phyloP scores from a whole-genome alignment of 2,329 filamentous ascomycete genomes.

The Phialophora chinensis region DNA sequence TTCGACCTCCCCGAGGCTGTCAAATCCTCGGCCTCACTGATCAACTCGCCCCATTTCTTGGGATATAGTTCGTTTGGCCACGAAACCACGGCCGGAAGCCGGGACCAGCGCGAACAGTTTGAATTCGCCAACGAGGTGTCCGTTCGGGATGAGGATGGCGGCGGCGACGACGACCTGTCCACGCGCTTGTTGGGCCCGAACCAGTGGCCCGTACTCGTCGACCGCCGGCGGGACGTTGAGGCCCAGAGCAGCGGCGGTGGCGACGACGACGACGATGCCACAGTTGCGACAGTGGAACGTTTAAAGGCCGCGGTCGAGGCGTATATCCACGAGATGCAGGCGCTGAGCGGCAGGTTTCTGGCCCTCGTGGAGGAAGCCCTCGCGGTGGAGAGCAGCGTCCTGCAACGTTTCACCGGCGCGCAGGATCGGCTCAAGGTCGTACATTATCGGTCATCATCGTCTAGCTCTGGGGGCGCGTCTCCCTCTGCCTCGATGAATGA shows the following conservation, averaged over 20 bases:
- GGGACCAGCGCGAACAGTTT: constrained; percentile 64
- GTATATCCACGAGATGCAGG: constrained; percentile 60
- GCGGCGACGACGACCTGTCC: constrained; percentile 46
- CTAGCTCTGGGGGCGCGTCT: constrained; percentile 8
- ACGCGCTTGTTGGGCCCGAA: constrained; percentile 57
- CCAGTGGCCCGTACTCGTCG: constrained; percentile 49
- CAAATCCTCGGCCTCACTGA: constrained; percentile 40
- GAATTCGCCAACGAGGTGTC: constrained; percentile 61
- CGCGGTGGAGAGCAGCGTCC: constrained; percentile 54
- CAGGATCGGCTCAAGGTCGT: constrained; percentile 61
- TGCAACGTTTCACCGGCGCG: constrained; percentile 60
- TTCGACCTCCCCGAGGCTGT: constrained; percentile 36
- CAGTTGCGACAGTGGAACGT: constrained; percentile 28
- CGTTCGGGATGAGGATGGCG: constrained; percentile 23
- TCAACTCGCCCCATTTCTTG: constrained; percentile 65
- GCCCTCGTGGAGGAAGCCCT: constrained; percentile 64
- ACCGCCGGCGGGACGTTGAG: too few relatives aligned
- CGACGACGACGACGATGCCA: background rate
- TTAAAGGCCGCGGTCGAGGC: constrained; percentile 50
- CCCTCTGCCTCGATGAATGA: constrained; percentile 51
- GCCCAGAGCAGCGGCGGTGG: too few relatives aligned
- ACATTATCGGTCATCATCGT: constrained; percentile 46
- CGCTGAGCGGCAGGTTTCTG: constrained; percentile 61
- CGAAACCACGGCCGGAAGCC: constrained; percentile 61
- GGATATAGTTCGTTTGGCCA: constrained; percentile 63